A percentile compares a stretch with the other conserved stretches of the same genome.
These are phyloP conservation scores for Taphrina deformans DNA, from an alignment of 1,139 yeast species.

Conservation along the genomic window DNA sequence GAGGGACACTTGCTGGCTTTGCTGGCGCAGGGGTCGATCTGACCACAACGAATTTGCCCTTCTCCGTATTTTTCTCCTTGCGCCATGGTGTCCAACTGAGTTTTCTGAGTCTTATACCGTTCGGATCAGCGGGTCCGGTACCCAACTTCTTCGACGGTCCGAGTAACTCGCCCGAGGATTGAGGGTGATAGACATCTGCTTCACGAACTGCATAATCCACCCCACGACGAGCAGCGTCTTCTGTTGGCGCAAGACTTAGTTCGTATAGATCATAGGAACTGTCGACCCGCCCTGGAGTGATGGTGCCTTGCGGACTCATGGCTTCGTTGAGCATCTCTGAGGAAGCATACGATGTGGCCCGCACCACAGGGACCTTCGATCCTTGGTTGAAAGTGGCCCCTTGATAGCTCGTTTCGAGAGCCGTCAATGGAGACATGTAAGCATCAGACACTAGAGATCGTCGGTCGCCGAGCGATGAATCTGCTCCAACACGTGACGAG, in stretches of 20 bases:
- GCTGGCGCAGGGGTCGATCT: conserved; percentile 38
- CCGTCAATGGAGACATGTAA: background rate
- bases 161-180: conserved; percentile 10
- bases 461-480: conserved; percentile 1
- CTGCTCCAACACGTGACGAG: conserved; percentile 10
- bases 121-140: conserved; percentile 42
- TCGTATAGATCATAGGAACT: conserved; percentile 15
- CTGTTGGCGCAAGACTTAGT: conserved; percentile 23
- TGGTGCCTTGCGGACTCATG: background rate
- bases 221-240: conserved; percentile 33
- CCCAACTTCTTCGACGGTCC: conserved; percentile 38
- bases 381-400: background rate
- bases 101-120: conserved; percentile 39
- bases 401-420: background rate
- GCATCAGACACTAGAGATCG: background rate
- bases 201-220: conserved; percentile 47
- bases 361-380: background rate
- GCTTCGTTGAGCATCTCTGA: background rate
- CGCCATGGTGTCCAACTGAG: conserved; percentile 35
- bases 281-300: conserved; percentile 20
- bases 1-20: conserved; percentile 6
- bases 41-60: conserved; percentile 40
- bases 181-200: conserved; percentile 44
- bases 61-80: conserved; percentile 34
- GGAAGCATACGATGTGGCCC: background rate